Conservation (phyloP, 164 flowering plant genomes). For the Nymphaea thermarum region DNA sequence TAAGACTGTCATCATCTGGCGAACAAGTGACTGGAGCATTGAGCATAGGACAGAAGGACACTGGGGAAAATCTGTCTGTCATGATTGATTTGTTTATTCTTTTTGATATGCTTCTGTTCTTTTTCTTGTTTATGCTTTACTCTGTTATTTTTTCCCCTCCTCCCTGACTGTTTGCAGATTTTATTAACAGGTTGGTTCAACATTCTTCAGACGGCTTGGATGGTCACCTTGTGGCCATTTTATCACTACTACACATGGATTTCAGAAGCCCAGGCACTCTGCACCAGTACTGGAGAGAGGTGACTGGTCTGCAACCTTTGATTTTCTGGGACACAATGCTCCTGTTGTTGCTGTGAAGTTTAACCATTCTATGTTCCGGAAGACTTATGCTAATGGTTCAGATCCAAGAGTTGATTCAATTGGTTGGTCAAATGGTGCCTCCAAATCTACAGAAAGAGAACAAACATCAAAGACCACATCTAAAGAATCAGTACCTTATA, state of each 20-base stretch:
- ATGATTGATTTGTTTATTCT: no score
- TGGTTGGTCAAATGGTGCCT: slow-evolving; percentile 84
- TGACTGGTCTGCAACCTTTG: slow-evolving; percentile 98
- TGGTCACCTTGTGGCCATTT: slow-evolving; percentile 99
- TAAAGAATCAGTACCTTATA: slow-evolving; percentile 79
- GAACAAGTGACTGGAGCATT: slow-evolving; percentile 98
- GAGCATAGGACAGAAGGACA: slow-evolving; percentile 97
- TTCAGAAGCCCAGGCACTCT: slow-evolving; percentile 97
- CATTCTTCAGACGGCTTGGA: slow-evolving; percentile 98
- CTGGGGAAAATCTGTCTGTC: slow-evolving; percentile 94
- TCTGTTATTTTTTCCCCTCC: not conserved
- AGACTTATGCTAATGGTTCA: slow-evolving; percentile 34
- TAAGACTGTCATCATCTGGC: slow-evolving; percentile 96
- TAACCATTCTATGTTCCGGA: slow-evolving; percentile 94
- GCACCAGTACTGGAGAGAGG: slow-evolving; percentile 99
- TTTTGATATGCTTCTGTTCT: not conserved
- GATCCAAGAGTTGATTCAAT: slow-evolving; percentile 49
- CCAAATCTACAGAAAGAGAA: slow-evolving; percentile 33
- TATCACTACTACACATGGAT: slow-evolving; percentile 97
- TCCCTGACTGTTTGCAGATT: not conserved
- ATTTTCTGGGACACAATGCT: slow-evolving; percentile 98
- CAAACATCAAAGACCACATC: not conserved
- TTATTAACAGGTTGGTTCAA: slow-evolving; percentile 84
- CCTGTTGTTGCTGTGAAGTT: slow-evolving; percentile 91
- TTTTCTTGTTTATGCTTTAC: not conserved